Conservation (phyloP, 176 grass and related monocot species). For the Musa troglodytarum region DNA sequence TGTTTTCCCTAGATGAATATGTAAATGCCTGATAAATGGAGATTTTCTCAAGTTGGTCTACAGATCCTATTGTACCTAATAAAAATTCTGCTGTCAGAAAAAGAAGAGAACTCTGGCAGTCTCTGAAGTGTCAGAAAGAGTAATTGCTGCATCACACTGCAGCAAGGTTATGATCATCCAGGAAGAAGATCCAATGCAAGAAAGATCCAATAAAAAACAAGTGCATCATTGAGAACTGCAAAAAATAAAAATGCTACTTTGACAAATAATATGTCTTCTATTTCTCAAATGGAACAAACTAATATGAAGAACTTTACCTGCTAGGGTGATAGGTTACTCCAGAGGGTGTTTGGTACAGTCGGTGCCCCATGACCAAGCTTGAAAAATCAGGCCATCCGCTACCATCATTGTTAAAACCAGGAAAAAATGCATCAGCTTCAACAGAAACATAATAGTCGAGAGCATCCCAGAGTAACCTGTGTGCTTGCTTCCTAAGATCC, state of each 20-base stretch:
- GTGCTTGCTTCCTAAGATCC: conserved; percentile 65
- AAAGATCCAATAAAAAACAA: background rate
- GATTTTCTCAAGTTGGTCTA: background rate
- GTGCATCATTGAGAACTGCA: background rate
- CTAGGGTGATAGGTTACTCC: conserved; percentile 81
- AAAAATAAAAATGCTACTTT: background rate
- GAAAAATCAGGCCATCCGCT: conserved; percentile 74
- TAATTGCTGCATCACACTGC: background rate
- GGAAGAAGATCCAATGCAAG: background rate
- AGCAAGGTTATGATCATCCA: background rate
- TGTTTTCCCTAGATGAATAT: background rate
- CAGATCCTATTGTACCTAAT: background rate
- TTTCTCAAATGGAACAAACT: conserved; percentile 12
- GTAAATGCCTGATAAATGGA: background rate
- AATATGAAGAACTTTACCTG: conserved; percentile 41
- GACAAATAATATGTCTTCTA: background rate
- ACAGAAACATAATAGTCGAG: conserved; percentile 93
- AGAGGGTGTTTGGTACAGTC: conserved; percentile 62
- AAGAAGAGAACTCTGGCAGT: background rate
- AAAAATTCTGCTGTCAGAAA: background rate
- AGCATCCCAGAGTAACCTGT: conserved; percentile 86
- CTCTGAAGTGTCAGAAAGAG: background rate
- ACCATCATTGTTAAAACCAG: conserved; percentile 82
- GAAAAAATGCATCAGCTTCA: conserved; percentile 94
- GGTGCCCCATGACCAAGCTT: conserved; percentile 91